Percentiles rank a stretch among this genome's conserved stretches.
These are phyloP conservation scores for Monosporozyma yasuniensis DNA, from an alignment of 805 yeast genomes.

Conservation along the genomic window DNA sequence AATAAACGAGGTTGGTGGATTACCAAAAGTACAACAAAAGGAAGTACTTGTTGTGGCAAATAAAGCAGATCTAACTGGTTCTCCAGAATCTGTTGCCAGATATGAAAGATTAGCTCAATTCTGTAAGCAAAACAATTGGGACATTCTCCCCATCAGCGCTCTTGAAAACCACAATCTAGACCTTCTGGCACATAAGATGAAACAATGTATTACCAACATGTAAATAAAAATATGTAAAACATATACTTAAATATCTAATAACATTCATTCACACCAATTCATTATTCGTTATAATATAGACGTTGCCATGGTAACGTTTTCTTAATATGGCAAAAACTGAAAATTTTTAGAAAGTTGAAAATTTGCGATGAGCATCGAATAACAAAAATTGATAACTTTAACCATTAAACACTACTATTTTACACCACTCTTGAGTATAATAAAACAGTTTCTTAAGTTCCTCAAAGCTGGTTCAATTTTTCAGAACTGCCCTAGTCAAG, in stretches of 20 bases:
- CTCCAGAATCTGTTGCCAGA: slow-evolving; percentile 23
- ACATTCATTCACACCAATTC: not conserved
- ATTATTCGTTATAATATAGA: not conserved
- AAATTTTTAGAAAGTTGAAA: slow-evolving; percentile 8
- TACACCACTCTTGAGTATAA: too few species aligned
- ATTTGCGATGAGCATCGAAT: slow-evolving; percentile 20
- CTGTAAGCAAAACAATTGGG: slow-evolving; percentile 47
- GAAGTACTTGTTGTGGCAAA: slow-evolving; percentile 74
- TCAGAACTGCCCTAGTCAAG: not conserved
- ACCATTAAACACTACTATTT: not conserved
- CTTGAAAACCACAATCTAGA: slow-evolving; percentile 63
- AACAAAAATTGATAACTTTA: not conserved
- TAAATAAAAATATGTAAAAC: not conserved
- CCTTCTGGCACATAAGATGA: slow-evolving; percentile 62
- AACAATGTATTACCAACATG: slow-evolving; percentile 28
- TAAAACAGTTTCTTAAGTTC: too few species aligned
- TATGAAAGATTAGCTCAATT: slow-evolving; percentile 38
- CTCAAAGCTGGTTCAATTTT: not conserved
- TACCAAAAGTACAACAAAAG: slow-evolving; percentile 49
- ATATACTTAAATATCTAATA: not conserved
- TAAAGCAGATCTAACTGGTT: slow-evolving; percentile 72
- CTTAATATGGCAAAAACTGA: not conserved
- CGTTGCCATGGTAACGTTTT: not conserved
- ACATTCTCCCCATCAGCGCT: slow-evolving; percentile 80
- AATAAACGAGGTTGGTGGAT: slow-evolving; percentile 60